phyloP scores from a whole-genome alignment of 2,329 filamentous ascomycete species.

The Fonsecaea multimorphosa region DNA sequence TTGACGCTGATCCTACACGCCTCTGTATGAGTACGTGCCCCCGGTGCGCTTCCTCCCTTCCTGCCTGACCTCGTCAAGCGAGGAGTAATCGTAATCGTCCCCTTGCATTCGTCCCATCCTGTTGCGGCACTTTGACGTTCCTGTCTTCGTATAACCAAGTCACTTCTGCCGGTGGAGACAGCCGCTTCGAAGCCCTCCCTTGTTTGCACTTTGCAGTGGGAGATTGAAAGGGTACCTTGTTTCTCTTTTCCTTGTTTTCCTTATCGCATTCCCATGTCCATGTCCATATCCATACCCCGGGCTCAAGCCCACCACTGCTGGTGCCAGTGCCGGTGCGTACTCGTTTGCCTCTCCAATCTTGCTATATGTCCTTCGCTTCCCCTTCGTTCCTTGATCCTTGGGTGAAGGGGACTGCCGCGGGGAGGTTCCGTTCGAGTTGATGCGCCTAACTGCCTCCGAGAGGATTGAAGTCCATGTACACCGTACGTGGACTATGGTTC shows the following conservation, averaged over 20 bases:
- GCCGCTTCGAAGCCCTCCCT: not conserved
- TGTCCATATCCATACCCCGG: not conserved
- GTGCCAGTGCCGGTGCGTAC: not conserved
- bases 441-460: not conserved
- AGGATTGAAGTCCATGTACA: not conserved
- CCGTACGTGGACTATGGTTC: not conserved
- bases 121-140: too few species aligned
- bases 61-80: too few species aligned
- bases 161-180: not conserved
- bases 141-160: too few species aligned
- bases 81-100: too few species aligned
- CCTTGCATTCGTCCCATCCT: too few species aligned
- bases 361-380: not conserved
- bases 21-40: too few species aligned
- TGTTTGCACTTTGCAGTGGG: not conserved
- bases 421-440: not conserved
- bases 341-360: not conserved
- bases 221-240: not conserved
- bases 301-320: not conserved
- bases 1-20: too few species aligned
- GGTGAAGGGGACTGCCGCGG: not conserved
- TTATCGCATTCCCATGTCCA: not conserved
- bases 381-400: not conserved
- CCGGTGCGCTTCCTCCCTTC: too few species aligned
- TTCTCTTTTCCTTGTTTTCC: not conserved